Evolutionary conservation across 129 eudicot species (phyloP), one percentile per base, ranked within the genome.

Genomic region (Tanacetum coccineum): DNA sequence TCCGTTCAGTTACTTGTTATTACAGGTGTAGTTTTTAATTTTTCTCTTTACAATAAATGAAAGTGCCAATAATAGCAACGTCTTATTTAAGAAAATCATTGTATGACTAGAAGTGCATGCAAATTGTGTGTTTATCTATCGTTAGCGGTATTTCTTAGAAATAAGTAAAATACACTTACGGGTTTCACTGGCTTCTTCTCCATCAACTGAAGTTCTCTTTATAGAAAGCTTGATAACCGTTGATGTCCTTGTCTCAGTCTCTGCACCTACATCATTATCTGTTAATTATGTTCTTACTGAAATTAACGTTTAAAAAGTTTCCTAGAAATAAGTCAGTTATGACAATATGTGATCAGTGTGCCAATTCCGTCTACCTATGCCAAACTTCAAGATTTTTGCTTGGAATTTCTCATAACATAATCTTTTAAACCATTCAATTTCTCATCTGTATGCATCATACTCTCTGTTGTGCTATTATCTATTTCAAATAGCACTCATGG

Each of bases 161-260:
- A 13, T 51, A 45, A 17, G 4, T 10, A 56, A 48, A 21, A 14
- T 48, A 39, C 14, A 78, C 90, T 75, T 76, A 85, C 85, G 72
- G 66, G 75, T 13, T 82, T 80, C 90, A 80, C 74, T 68, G 53
- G 76, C 62, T 58, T 87, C 91, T 62, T 82, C 90, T 67, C 90
- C 88, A 71, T 88, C 96, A 69, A 79, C 75, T 54, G 95, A 80
- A 76, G 74, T 76, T 73, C 86, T 83, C 80, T 78, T 83, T 20
- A 92, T 70, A 1, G 98, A 92, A 56, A 88, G 89, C 80, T 87
- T 76, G 66, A 88, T 81, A 26, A 92, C 87, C 4, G 87, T 73
- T 50, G 95, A 81, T 78, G 79, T 87, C 80, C 64, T 81, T 70
- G 64, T 86, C 65, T 85, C 91, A 17, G 91, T 70, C 44, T 76